phyloP scores from a whole-genome alignment of 2,329 filamentous ascomycete species.

The Fusarium illudens region DNA sequence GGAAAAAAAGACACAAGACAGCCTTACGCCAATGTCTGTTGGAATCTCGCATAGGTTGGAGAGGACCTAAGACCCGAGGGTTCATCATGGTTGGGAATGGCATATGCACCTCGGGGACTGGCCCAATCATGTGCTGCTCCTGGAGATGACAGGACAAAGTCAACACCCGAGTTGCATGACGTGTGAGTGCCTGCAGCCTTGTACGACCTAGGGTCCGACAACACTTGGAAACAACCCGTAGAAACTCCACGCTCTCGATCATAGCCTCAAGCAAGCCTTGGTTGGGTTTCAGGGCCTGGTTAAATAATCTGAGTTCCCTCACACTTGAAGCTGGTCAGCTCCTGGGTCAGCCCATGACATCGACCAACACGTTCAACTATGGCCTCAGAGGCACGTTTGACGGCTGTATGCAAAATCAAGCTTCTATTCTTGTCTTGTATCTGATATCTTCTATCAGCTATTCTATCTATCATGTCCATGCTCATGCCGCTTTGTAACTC shows the following conservation, averaged over 20 bases:
- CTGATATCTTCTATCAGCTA: neutral
- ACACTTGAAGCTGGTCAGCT: neutral
- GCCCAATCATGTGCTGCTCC: neutral
- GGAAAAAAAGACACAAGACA: neutral
- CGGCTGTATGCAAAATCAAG: neutral
- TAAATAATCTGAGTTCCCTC: neutral
- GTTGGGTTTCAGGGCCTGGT: neutral
- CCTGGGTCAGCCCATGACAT: neutral
- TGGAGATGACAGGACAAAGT: neutral
- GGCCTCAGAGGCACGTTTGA: too few species aligned
- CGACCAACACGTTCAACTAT: neutral
- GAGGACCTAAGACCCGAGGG: neutral
- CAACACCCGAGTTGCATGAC: neutral
- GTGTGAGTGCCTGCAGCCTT: neutral
- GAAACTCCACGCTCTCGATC: neutral
- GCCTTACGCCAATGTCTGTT: neutral
- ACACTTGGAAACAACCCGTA: neutral
- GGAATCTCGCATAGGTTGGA: neutral
- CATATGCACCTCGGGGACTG: neutral
- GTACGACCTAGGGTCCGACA: neutral
- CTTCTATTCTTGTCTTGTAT: slow-evolving; percentile 13
- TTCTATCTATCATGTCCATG: slow-evolving; percentile 16
- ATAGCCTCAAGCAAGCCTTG: neutral
- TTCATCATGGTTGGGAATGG: neutral
- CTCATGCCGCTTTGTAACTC: slow-evolving; percentile 1